Evolutionary conservation across 2,329 filamentous ascomycete species (phyloP), one percentile per base, ranked within the genome.

Genomic region (Fusarium sp.): DNA sequence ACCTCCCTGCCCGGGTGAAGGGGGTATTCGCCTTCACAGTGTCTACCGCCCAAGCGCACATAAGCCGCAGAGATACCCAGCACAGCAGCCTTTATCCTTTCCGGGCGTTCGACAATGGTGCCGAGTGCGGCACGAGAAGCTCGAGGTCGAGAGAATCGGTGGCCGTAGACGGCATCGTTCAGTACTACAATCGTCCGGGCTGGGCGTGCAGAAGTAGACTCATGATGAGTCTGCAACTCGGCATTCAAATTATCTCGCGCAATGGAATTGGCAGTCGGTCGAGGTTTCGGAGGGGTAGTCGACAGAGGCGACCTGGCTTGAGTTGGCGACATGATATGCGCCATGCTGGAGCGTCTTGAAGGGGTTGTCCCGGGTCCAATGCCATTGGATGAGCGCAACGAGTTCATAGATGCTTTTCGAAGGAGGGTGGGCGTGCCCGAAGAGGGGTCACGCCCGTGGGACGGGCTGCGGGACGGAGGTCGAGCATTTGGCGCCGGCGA

Each of bases 81-180:
- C 0, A 94, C 85, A 57, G 88, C 88, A 5, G 95, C 95, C 67
- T 91, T 90, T 63, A 99, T 88, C 56, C 95, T 84, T 78, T 99
- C 95, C 1, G 95, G 95, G 10, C 95, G 84, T 77, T 99, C 95
- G 44, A 99, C 93, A 64, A 99, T 97, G 53, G 88, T 90, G 69
- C 81, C 86, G 1, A 98, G 82, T 14, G 84, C 84, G 39, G 80
- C 83, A 69, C 89, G 89, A 19, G 87, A 89, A 1, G 92, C 89
- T 67, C 90, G 88, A 4, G 92, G 92, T 39, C 95, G 85, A 10
- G 93, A 92, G 75, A 88, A 99, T 19, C 93, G 88, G 77, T 99
- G 95, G 21, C 94, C 93, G 73, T 98, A 99, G 76, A 94, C 97
- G 49, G 90, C 88, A 77, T 99, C 95, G 70, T 98, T 93, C 2